Percentiles rank a stretch among this genome's conserved stretches.
These are phyloP conservation scores for Kodamaea restingae DNA, from an alignment of 805 yeast species.

Conservation along the genomic window DNA sequence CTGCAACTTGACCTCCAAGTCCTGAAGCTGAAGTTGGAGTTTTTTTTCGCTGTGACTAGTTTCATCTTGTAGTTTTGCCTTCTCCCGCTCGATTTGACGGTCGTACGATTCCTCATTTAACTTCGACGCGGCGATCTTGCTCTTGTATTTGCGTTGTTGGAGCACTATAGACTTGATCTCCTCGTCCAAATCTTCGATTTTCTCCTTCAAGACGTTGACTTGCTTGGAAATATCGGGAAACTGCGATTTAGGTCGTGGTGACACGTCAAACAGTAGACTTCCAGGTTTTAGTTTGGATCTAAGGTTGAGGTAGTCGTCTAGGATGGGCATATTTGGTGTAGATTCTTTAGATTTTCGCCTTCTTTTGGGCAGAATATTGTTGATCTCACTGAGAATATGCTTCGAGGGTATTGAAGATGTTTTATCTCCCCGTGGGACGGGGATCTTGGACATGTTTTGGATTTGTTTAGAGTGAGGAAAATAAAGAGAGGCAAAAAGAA, in stretches of 20 bases:
- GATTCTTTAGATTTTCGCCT: slow-evolving; percentile 4
- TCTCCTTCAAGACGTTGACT: slow-evolving; percentile 7
- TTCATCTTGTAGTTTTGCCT: slow-evolving; percentile 13
- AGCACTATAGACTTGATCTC: slow-evolving; percentile 11
- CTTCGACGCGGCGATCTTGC: slow-evolving; percentile 7
- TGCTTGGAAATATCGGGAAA: slow-evolving; percentile 9
- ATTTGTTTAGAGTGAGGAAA: neutral
- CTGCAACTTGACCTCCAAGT: slow-evolving; percentile 22
- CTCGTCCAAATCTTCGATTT: slow-evolving; percentile 12
- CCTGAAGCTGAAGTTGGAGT: slow-evolving; percentile 26
- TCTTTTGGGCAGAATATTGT: slow-evolving; percentile 7
- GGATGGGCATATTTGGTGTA: neutral
- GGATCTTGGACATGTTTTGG: slow-evolving; percentile 7
- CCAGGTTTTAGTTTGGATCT: slow-evolving; percentile 6
- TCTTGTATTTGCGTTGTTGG: slow-evolving; percentile 9
- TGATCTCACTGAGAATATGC: slow-evolving; percentile 9
- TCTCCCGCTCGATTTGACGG: slow-evolving; percentile 9
- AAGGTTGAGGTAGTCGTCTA: slow-evolving; percentile 8
- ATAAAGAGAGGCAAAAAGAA: neutral
- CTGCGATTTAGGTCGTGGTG: neutral
- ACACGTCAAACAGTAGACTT: slow-evolving; percentile 2
- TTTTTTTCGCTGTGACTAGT: slow-evolving; percentile 28
- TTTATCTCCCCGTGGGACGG: neutral
- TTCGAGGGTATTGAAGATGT: slow-evolving; percentile 8
- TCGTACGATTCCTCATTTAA: slow-evolving; percentile 4